phyloP scores from a whole-genome alignment of 768 basidiomycete species.

The Pisolithus orientalis region DNA sequence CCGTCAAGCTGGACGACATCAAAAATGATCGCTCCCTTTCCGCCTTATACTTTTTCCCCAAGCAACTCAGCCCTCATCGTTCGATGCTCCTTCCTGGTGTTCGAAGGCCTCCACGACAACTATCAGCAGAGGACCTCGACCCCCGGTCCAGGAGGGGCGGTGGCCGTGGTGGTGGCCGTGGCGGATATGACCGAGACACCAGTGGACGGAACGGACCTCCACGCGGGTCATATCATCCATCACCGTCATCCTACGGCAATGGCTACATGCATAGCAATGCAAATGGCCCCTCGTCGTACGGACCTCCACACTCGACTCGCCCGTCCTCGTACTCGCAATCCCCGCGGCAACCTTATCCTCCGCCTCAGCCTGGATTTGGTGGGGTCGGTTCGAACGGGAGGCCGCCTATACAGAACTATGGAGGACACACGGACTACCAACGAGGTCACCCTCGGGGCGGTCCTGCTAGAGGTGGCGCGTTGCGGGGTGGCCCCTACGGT shows the following conservation, averaged over 20 bases:
- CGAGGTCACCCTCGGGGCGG: constrained; percentile 24
- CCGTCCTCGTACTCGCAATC: constrained; percentile 15
- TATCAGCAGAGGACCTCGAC: constrained; percentile 66
- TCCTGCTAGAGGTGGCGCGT: constrained; percentile 5
- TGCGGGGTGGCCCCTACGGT: constrained; percentile 5
- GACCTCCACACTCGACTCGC: constrained; percentile 1
- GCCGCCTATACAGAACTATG: constrained; percentile 26
- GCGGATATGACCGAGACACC: constrained; percentile 33
- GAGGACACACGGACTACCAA: constrained; percentile 23
- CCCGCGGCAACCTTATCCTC: constrained; percentile 15
- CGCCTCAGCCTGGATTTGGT: constrained; percentile 22
- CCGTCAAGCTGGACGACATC: constrained; percentile 66
- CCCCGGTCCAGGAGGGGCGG: constrained; percentile 50
- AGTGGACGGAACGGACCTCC: constrained; percentile 27
- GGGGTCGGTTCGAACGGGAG: constrained; percentile 28
- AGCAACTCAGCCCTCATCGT: constrained; percentile 78
- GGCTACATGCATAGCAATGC: constrained; percentile 11
- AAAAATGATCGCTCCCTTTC: constrained; percentile 84
- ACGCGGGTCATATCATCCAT: constrained; percentile 10
- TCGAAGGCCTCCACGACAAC: constrained; percentile 47
- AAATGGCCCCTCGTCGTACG: constrained; percentile 13
- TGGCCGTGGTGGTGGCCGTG: constrained; percentile 45
- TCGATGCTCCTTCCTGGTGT: constrained; percentile 77
- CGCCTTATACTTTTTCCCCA: constrained; percentile 83
- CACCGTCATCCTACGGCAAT: constrained; percentile 4